Evolutionary conservation across 345 rosid genomes (phyloP).

Genomic region (Garcia nutans): DNA sequence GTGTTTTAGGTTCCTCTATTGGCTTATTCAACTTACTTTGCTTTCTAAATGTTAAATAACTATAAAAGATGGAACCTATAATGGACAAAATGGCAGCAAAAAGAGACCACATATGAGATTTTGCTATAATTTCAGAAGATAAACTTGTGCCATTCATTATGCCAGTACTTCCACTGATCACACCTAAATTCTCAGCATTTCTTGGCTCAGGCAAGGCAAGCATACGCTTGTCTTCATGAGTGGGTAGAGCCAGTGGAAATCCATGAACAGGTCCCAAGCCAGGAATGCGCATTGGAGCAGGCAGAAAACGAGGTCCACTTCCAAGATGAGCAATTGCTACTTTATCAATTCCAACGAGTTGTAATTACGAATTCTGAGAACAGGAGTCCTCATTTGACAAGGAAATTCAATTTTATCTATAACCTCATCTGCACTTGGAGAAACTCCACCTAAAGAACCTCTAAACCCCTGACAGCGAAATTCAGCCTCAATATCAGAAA

Average conservation of each 20-base stretch:
- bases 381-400: slow-evolving; percentile 21
- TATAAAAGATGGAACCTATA: slow-evolving; percentile 9
- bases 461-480: slow-evolving; percentile 20
- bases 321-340: slow-evolving; percentile 7
- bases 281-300: slow-evolving; percentile 15
- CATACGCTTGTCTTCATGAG: slow-evolving; percentile 21
- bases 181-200: background rate
- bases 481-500: slow-evolving; percentile 31
- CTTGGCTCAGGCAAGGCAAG: slow-evolving; percentile 30
- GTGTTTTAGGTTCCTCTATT: slow-evolving; percentile 27
- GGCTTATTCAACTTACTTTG: slow-evolving; percentile 39
- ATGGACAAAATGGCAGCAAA: slow-evolving; percentile 15
- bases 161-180: background rate
- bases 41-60: slow-evolving; percentile 27
- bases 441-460: slow-evolving; percentile 13
- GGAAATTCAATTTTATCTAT: slow-evolving; percentile 13
- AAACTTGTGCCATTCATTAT: background rate
- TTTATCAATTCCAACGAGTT: slow-evolving; percentile 14
- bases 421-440: background rate
- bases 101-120: slow-evolving; percentile 20
- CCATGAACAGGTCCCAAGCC: slow-evolving; percentile 31
- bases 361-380: slow-evolving; percentile 17
- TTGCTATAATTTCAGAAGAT: slow-evolving; percentile 16
- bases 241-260: slow-evolving; percentile 47
- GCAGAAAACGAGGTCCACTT: slow-evolving; percentile 15